phyloP scores from a whole-genome alignment of 2,329 filamentous ascomycete genomes.

The Rhynchosporium graminicola region DNA sequence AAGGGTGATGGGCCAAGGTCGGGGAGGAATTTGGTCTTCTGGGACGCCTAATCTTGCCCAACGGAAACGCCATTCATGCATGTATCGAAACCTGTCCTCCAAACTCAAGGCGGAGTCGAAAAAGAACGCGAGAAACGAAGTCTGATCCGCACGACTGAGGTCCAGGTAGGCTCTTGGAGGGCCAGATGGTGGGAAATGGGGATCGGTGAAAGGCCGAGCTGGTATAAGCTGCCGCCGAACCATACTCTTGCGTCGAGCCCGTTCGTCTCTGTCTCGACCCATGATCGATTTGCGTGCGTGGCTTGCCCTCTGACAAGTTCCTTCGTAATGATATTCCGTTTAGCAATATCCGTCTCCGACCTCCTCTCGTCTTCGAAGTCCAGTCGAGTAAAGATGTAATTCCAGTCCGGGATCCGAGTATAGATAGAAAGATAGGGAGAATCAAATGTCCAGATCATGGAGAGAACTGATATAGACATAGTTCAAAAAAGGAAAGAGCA shows the following conservation, averaged over 20 bases:
- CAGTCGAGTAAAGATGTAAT: no score
- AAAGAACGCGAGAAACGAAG: neutral
- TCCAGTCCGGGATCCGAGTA: neutral
- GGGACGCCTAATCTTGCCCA: neutral
- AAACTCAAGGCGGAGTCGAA: neutral
- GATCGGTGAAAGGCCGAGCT: neutral
- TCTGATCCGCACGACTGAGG: neutral
- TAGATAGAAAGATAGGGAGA: no score
- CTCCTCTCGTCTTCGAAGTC: no score
- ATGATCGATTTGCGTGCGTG: neutral
- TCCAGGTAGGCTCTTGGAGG: neutral
- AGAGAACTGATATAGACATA: neutral
- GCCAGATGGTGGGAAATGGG: neutral
- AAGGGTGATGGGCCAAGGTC: neutral
- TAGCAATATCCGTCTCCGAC: neutral
- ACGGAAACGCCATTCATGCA: neutral
- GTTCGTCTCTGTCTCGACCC: neutral
- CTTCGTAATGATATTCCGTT: neutral
- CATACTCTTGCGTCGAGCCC: no score
- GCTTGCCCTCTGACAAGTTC: neutral
- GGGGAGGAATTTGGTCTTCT: neutral
- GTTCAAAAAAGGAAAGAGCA: conserved; percentile 15
- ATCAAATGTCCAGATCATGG: neutral
- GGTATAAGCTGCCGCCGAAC: no score
- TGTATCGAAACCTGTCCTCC: neutral